Conservation (phyloP, 768 basidiomycete genomes). For the Mycena venus region DNA sequence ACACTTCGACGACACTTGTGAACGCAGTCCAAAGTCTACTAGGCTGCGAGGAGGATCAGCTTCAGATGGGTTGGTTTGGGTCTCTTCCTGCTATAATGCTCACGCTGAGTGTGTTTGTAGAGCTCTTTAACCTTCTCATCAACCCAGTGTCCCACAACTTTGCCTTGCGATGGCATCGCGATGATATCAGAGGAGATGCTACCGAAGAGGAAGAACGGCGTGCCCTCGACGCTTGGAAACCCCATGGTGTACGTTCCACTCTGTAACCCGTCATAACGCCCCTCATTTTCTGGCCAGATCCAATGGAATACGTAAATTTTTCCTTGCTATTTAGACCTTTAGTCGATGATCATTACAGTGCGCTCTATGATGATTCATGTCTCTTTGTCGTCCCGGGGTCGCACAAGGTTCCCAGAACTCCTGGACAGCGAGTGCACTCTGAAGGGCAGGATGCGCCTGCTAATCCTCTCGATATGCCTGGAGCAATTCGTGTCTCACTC, state of each 20-base stretch:
- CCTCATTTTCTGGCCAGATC: conserved; percentile 54
- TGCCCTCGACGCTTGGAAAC: conserved; percentile 67
- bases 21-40: conserved; percentile 61
- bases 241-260: conserved; percentile 69
- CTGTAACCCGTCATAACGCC: neutral
- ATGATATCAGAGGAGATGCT: conserved; percentile 75
- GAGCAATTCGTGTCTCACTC: conserved; percentile 66
- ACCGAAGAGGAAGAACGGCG: conserved; percentile 69
- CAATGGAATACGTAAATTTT: conserved; percentile 85
- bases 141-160: conserved; percentile 76
- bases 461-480: conserved; percentile 80
- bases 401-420: conserved; percentile 69
- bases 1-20: conserved; percentile 67
- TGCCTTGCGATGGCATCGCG: conserved; percentile 85
- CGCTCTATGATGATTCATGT: conserved; percentile 76
- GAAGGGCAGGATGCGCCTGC: conserved; percentile 61
- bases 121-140: conserved; percentile 82
- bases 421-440: conserved; percentile 70
- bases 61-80: conserved; percentile 77
- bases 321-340: neutral
- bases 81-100: neutral
- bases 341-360: conserved; percentile 52
- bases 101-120: conserved; percentile 47
- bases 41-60: conserved; percentile 66
- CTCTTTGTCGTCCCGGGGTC: conserved; percentile 80